Percentiles rank a stretch among this genome's conserved stretches.
phyloP scores from a whole-genome alignment of 2,329 filamentous ascomycete genomes.

The Aspergillus flavus region DNA sequence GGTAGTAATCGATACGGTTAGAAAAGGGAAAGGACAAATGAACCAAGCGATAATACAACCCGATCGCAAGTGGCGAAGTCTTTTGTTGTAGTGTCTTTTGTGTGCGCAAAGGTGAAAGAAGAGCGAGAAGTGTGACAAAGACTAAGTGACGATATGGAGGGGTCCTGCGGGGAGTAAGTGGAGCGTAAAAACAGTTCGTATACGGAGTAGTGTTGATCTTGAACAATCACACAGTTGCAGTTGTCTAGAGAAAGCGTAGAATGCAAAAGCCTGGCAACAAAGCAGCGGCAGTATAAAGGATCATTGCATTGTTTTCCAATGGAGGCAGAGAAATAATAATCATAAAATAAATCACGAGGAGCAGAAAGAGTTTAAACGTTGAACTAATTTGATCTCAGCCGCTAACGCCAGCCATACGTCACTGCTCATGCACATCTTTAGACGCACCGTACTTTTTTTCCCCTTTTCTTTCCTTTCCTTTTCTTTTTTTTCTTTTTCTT shows the following conservation, averaged over 20 bases:
- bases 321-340: not conserved
- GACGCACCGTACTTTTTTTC: not conserved
- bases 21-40: not conserved
- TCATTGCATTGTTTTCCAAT: not conserved
- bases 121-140: conserved; percentile 5
- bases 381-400: not conserved
- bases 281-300: not conserved
- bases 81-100: not conserved
- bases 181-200: conserved; percentile 3
- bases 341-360: not conserved
- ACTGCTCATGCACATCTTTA: not conserved
- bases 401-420: conserved; percentile 2
- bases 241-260: not conserved
- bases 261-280: not conserved
- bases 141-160: not conserved
- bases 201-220: not conserved
- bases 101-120: not conserved
- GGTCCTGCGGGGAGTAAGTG: not conserved
- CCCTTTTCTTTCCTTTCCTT: not conserved
- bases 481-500: not conserved
- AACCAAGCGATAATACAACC: too few relatives aligned
- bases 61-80: not conserved
- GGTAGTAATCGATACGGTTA: not conserved
- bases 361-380: not conserved
- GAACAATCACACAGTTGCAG: not conserved